Conservation (phyloP, 495 filamentous ascomycete genomes). For the Aspergillus conjunctus region DNA sequence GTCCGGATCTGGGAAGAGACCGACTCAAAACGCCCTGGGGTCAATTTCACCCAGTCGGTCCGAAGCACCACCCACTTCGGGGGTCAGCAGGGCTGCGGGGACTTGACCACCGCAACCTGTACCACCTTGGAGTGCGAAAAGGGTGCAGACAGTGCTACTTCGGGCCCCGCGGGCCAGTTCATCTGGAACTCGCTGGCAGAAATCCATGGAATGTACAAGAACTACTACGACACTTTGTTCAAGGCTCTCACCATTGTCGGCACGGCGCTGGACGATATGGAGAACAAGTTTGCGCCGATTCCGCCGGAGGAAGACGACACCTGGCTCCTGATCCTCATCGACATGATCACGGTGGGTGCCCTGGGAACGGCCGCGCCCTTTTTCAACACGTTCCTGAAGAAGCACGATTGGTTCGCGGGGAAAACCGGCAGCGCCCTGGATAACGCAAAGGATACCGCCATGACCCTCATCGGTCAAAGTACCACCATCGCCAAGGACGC, state of each 20-base stretch:
- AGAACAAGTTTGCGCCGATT: constrained; percentile 37
- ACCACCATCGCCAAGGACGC: constrained; percentile 6
- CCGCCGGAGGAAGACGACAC: constrained; percentile 21
- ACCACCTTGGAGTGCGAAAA: background rate
- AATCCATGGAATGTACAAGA: background rate
- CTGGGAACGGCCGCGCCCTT: constrained; percentile 26
- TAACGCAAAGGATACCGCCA: background rate
- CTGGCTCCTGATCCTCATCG: constrained; percentile 30
- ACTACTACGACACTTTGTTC: background rate
- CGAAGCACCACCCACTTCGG: too few species aligned
- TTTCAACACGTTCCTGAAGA: constrained; percentile 22
- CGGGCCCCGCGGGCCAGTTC: background rate
- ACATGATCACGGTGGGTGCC: constrained; percentile 29
- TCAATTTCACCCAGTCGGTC: too few species aligned
- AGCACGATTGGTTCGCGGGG: background rate
- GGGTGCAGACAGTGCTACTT: background rate
- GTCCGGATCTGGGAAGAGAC: background rate
- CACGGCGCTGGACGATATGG: constrained; percentile 13
- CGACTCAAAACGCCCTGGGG: too few species aligned
- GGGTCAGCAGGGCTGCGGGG: too few species aligned
- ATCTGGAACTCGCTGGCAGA: constrained; percentile 2
- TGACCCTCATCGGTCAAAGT: constrained; percentile 4
- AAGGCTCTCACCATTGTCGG: background rate
- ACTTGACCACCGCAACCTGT: background rate
- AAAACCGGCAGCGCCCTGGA: background rate